Conservation (phyloP, 1,284 basidiomycete species). For the Austroboletus olivaceoglutinosus region DNA sequence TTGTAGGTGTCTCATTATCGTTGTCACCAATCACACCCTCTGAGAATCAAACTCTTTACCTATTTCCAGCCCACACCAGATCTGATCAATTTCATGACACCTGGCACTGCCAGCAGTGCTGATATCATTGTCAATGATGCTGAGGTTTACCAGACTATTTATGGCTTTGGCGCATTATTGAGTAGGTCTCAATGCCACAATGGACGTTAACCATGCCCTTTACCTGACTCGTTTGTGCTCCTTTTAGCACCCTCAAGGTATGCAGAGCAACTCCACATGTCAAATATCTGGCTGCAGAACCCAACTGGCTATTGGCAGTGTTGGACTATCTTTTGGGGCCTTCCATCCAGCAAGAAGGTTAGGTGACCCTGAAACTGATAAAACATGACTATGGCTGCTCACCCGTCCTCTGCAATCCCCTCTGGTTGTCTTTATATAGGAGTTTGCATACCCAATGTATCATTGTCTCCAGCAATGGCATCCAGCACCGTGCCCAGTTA, state of each 20-base stretch:
- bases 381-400: too few relatives aligned
- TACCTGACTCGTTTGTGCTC: conserved; percentile 44
- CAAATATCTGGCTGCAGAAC: conserved; percentile 26
- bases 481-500: conserved; percentile 2
- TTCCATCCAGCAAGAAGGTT: too few relatives aligned
- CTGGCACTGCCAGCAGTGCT: conserved; percentile 41
- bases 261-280: not conserved
- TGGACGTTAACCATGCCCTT: conserved; percentile 10
- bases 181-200: conserved; percentile 33
- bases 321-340: conserved; percentile 47
- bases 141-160: conserved; percentile 43
- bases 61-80: conserved; percentile 40
- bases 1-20: too few relatives aligned
- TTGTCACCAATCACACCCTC: too few relatives aligned
- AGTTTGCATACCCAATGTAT: conserved; percentile 4
- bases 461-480: not conserved
- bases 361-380: too few relatives aligned
- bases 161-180: conserved; percentile 48
- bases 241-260: conserved; percentile 50
- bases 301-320: conserved; percentile 44
- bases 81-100: conserved; percentile 54
- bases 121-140: conserved; percentile 46
- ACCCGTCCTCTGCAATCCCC: conserved; percentile 33
- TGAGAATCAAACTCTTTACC: too few relatives aligned
- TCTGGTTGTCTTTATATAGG: conserved; percentile 13